These are phyloP conservation scores for Lactarius tabidus DNA, from an alignment of 768 basidiomycete genomes.

Conservation along the genomic window DNA sequence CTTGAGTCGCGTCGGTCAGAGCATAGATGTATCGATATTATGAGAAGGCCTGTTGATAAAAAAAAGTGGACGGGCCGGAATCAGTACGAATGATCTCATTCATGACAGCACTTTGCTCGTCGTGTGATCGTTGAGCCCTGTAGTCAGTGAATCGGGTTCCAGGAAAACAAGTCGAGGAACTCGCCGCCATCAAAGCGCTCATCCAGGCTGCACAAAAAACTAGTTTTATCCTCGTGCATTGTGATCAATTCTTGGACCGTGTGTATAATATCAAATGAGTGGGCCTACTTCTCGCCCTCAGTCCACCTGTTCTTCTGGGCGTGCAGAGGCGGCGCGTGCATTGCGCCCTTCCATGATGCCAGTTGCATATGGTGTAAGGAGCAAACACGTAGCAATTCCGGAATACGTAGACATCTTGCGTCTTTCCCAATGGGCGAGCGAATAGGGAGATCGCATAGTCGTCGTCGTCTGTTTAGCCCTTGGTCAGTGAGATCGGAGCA, in stretches of 20 bases:
- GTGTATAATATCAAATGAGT: constrained; percentile 76
- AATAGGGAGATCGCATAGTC: constrained; percentile 70
- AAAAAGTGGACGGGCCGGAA: too few species aligned
- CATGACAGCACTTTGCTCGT: too few species aligned
- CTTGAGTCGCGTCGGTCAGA: constrained; percentile 67
- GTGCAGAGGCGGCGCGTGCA: constrained; percentile 65
- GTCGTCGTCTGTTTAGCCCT: constrained; percentile 52
- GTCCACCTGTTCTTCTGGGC: constrained; percentile 70
- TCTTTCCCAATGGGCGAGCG: constrained; percentile 49
- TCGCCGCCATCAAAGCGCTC: constrained; percentile 47
- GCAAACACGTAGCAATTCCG: constrained; percentile 49
- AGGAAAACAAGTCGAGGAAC: constrained; percentile 17
- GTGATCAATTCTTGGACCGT: constrained; percentile 59
- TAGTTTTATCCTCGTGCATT: constrained; percentile 58
- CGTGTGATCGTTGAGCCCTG: constrained; percentile 62
- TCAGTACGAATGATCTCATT: too few species aligned
- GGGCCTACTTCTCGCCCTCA: constrained; percentile 76
- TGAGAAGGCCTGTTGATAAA: constrained; percentile 82
- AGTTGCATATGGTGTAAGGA: constrained; percentile 57
- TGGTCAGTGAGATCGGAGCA: constrained; percentile 40
- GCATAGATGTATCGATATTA: constrained; percentile 84
- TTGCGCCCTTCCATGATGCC: constrained; percentile 84
- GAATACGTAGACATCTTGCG: not conserved
- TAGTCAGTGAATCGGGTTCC: constrained; percentile 20
- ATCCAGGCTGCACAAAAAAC: constrained; percentile 65